Evolutionary conservation across 176 grass and related monocot species (phyloP), one percentile per base, ranked within the genome.

Genomic region (Juncus effusus): DNA sequence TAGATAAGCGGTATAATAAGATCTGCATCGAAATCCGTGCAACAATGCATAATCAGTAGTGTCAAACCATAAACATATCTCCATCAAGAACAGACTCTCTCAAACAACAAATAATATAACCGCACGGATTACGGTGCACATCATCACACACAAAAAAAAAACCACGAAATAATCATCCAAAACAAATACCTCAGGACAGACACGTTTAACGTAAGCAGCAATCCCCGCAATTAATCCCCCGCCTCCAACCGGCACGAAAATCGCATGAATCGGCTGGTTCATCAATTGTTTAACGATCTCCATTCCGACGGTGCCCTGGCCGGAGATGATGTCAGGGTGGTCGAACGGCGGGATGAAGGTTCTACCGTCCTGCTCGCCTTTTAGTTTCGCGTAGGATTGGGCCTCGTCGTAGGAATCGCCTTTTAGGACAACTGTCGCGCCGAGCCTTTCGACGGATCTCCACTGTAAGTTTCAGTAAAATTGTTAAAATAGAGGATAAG

Each of bases 271-370:
- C 54, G 95, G 85, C 5, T 86, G 80, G 35, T 56, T 72, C 83
- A 86, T 76, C 57, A 86, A 40, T 57, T 99, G 95, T 11, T 85
- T 74, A 83, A 90, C 84, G 68, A 99, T 90, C 86, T 99, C 95
- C 95, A 99, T 99, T 44, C 95, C 95, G 6, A 99, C 62, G 39
- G 95, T 99, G 80, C 95, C 95, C 62, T 99, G 95, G 50, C 95
- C 95, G 13, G 69, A 16, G 37, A 99, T 99, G 47, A 99, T 76
- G 78, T 99, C 95, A 1, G 85, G 85, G 69, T 99, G 95, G 55
- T 99, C 95, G 74, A 99, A 99, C n/a, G 95, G 95, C 62, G 95
- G 95, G 79, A 99, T 81, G 47, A 99, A 99, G 65, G 95, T 90
- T 19, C 83, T 85, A 10, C 65, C 85, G 75, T 99, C 95, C 58